phyloP scores from a whole-genome alignment of 768 basidiomycete species.

The Filobasidium floriforme region DNA sequence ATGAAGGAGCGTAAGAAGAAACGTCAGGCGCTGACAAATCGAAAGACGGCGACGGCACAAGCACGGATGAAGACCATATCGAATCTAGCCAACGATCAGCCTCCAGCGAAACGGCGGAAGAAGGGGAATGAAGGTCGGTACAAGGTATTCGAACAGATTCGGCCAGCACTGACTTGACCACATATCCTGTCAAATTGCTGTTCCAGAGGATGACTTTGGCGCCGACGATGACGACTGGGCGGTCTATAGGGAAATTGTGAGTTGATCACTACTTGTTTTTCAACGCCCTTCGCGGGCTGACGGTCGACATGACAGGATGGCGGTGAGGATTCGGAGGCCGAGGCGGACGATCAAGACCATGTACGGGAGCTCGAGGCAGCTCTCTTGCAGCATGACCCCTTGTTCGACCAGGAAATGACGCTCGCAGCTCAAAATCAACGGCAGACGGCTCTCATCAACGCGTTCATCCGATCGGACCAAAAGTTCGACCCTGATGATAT shows the following conservation, averaged over 20 bases:
- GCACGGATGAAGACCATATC: slow-evolving; percentile 95
- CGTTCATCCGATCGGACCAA: slow-evolving; percentile 54
- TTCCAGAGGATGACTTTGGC: slow-evolving; percentile 76
- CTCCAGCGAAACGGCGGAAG: slow-evolving; percentile 72
- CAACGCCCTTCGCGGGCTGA: not conserved
- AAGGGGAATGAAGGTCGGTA: slow-evolving; percentile 62
- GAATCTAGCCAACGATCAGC: slow-evolving; percentile 71
- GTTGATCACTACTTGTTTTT: slow-evolving; percentile 29
- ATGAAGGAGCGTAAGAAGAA: slow-evolving; percentile 76
- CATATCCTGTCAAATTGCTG: not conserved
- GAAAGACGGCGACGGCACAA: slow-evolving; percentile 91
- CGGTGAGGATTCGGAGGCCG: slow-evolving; percentile 63
- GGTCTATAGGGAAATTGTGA: slow-evolving; percentile 91
- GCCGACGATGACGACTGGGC: slow-evolving; percentile 94
- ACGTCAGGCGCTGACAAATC: slow-evolving; percentile 72
- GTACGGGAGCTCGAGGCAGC: slow-evolving; percentile 70
- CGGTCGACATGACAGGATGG: slow-evolving; percentile 36
- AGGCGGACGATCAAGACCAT: slow-evolving; percentile 72
- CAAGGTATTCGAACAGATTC: not conserved
- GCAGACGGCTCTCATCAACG: slow-evolving; percentile 74
- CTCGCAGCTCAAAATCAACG: slow-evolving; percentile 68
- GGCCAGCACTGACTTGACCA: not conserved
- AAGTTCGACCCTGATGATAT: slow-evolving; percentile 57
- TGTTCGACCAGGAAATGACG: slow-evolving; percentile 72
- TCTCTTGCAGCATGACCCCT: slow-evolving; percentile 72